Conservation (phyloP, 2,329 filamentous ascomycete species). For the Trichoderma arundinaceum region DNA sequence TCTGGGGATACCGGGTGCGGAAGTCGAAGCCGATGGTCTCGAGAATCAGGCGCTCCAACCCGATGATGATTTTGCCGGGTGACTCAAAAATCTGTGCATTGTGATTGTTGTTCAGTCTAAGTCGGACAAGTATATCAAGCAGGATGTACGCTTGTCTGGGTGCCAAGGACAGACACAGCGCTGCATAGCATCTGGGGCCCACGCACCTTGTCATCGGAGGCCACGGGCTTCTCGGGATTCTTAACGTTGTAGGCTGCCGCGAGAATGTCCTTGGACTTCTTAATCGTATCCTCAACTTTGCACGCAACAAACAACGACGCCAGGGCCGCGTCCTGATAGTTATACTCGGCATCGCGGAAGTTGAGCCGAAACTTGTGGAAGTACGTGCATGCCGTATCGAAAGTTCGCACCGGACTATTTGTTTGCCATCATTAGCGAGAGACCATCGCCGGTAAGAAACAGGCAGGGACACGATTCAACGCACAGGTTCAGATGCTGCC, state of each 20-base stretch:
- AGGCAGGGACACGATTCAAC: conserved; percentile 41
- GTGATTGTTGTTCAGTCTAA: neutral
- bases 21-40: conserved; percentile 96
- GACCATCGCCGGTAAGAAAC: neutral
- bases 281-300: conserved; percentile 97
- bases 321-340: conserved; percentile 83
- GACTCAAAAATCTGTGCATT: conserved; percentile 74
- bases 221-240: conserved; percentile 67
- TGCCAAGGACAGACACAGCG: neutral
- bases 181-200: neutral
- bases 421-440: neutral
- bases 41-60: conserved; percentile 88
- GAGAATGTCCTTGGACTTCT: conserved; percentile 92
- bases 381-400: conserved; percentile 87
- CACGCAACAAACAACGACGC: conserved; percentile 90
- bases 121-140: too few relatives aligned
- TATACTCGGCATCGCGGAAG: conserved; percentile 85
- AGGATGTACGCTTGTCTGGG: neutral
- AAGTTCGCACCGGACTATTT: conserved; percentile 78
- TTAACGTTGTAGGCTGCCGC: conserved; percentile 90
- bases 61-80: conserved; percentile 80
- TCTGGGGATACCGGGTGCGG: conserved; percentile 84
- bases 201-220: conserved; percentile 80
- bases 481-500: conserved; percentile 78
- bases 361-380: conserved; percentile 92